Evolutionary conservation across 2,329 filamentous ascomycete species (phyloP).

Genomic region (Cytospora piceae): DNA sequence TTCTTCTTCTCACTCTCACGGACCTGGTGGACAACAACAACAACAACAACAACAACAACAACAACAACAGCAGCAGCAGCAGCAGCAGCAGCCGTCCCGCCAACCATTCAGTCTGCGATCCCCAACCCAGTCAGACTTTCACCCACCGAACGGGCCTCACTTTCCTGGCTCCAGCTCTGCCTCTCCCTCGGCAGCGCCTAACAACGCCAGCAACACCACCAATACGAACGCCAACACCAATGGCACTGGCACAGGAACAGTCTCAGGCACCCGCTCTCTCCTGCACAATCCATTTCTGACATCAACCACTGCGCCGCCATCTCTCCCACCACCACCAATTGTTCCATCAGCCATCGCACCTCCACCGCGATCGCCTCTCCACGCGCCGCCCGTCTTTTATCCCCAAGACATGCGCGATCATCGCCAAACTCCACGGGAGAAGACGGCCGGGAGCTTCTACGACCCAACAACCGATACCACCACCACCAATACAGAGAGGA

Average conservation of each 20-base stretch:
- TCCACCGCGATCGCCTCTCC: conserved; percentile 48
- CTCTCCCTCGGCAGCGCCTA: conserved; percentile 31
- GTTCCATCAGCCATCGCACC: conserved; percentile 32
- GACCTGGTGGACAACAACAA: not conserved
- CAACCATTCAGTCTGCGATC: conserved; percentile 56
- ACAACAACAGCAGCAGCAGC: too few species aligned
- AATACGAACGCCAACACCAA: conserved; percentile 37
- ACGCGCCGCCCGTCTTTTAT: conserved; percentile 49
- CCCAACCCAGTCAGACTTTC: conserved; percentile 50
- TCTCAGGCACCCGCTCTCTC: conserved; percentile 28
- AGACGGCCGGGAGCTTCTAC: conserved; percentile 53
- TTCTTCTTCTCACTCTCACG: conserved; percentile 1
- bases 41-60: too few species aligned
- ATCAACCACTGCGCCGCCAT: conserved; percentile 24
- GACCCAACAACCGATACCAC: conserved; percentile 57
- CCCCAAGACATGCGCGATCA: conserved; percentile 37
- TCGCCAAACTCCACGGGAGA: conserved; percentile 44
- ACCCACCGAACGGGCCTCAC: conserved; percentile 33
- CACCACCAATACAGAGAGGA: conserved; percentile 50
- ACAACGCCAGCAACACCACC: conserved; percentile 38
- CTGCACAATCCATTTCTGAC: conserved; percentile 32
- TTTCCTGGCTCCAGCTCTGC: conserved; percentile 38
- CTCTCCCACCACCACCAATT: conserved; percentile 26
- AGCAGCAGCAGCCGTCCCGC: conserved; percentile 39
- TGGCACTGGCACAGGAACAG: conserved; percentile 35